Evolutionary conservation across 108 stramenopile species (phyloP), one percentile per base, ranked within the genome.

Genomic region (Ochromonas danica): DNA sequence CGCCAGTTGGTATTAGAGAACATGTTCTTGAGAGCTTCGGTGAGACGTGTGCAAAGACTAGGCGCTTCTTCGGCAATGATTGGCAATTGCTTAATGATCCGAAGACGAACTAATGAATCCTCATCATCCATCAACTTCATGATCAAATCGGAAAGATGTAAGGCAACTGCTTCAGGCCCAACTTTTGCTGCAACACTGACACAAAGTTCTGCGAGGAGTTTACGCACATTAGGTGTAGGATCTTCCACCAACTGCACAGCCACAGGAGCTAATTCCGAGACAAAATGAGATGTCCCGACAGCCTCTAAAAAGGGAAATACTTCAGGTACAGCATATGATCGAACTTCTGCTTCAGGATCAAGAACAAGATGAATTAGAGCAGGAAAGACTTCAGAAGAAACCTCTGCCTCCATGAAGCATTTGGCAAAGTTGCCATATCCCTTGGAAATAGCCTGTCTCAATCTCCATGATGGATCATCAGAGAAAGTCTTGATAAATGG

Each of bases 91-190:
- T 57, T 45, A 36, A 75, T 45, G 17, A 75, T 33, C 6, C 72
- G 14, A 6, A 75, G 25, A 57, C 51, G 43, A 38, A 75, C 72
- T 28, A 60, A 25, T 14, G 72, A 6, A 75, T 75, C 72, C 25
- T 75, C 72, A 41, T 75, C 72, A 33, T 75, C 35, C 72, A 75
- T 57, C 14, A 45, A 75, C 51, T 75, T 75, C 27, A 75, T 60
- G 17, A 75, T 60, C 14, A 75, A 31, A 41, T 75, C 72, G 3
- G 45, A 57, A 38, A 75, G 43, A 36, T 75, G 72, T 25, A 31
- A 6, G 3, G 72, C 25, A 6, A 42, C 72, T 27, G 25, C 25
- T 36, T 75, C 72, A 27, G 72, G 72, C 17, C 35, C 72, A 27
- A 75, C 72, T 60, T 75, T 75, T 38, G 31, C 72, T 36, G 31